These are phyloP conservation scores for Tricholoma terreum DNA, from an alignment of 768 basidiomycete genomes.

Conservation along the genomic window DNA sequence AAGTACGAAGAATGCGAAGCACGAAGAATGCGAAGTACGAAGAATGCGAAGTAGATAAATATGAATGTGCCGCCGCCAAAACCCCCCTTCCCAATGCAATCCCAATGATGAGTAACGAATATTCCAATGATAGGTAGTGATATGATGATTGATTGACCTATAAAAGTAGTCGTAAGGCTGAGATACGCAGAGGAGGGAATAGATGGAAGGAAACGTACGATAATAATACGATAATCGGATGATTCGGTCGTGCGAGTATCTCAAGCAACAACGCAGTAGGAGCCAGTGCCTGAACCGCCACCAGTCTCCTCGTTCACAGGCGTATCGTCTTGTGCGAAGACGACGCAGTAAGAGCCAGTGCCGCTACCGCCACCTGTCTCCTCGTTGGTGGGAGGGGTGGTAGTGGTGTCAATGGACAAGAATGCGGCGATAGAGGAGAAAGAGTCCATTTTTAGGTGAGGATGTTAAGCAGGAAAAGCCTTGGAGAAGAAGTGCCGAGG, in stretches of 20 bases:
- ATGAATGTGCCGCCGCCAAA: background rate
- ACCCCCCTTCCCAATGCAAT: background rate
- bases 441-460: constrained; percentile 5
- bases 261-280: constrained; percentile 10
- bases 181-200: background rate
- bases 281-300: background rate
- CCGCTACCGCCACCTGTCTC: constrained; percentile 1
- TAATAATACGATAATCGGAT: background rate
- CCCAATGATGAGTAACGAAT: background rate
- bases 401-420: constrained; percentile 1
- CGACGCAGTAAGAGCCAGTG: constrained; percentile 3
- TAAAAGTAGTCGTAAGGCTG: background rate
- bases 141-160: background rate
- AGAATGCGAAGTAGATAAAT: background rate
- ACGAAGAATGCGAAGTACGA: background rate
- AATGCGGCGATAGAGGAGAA: constrained; percentile 1
- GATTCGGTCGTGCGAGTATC: background rate
- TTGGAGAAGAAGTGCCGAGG: background rate
- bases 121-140: background rate
- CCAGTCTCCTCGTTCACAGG: constrained; percentile 4
- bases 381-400: background rate
- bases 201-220: background rate
- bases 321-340: constrained; percentile 1
- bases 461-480: background rate
- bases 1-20: background rate